Evolutionary conservation across 495 filamentous ascomycete genomes (phyloP), one percentile per base, ranked within the genome.

Genomic region (Talaromyces proteolyticus): DNA sequence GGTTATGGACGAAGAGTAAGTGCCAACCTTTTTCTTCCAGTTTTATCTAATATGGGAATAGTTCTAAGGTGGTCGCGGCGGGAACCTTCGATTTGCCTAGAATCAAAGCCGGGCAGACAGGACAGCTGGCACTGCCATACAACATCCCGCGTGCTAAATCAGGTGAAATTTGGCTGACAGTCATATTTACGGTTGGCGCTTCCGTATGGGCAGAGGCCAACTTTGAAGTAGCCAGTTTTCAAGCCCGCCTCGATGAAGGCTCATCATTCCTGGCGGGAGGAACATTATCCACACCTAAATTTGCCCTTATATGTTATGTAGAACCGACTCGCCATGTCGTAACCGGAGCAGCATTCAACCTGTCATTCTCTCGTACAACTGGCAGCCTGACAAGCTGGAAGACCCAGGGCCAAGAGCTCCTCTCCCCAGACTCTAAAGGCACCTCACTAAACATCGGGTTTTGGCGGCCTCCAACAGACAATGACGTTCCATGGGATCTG

Each of bases 401-500:
- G 16, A 23, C 24, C 7, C 39, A 40, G 11, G 45, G 29, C 3
- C 46, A 41, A 17, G 18, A 43, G n/a, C 39, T 49, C 12, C 53
- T 58, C 23, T 39, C 44, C 11, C 36, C 53, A 11, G 42, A 54
- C 17, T 40, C 26, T 16, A 59, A 47, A 16, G 47, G 44, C 14
- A 48, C 49, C 3, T 56, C 58, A 16, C 57, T 69, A 12, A 16
- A 51, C 4, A 49, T 70, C 18, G 62, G 63, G 21, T 67, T 68
- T 57, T 74, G 67, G 67, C 69, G 70, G n/a, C 68, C 69, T 17
- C 76, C 74, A 20, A 88, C 85, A 4, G 79, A 86, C 61, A 87
- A 87, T 61, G 85, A 88, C 55, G 65, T 68, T 7, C 70, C 78
- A 1, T 61, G 61, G 24, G 65, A 73, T 26, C 67, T 63, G 14